These are phyloP conservation scores for Zanthoxylum bungeanum DNA, from an alignment of 345 rosid species.

Conservation along the genomic window DNA sequence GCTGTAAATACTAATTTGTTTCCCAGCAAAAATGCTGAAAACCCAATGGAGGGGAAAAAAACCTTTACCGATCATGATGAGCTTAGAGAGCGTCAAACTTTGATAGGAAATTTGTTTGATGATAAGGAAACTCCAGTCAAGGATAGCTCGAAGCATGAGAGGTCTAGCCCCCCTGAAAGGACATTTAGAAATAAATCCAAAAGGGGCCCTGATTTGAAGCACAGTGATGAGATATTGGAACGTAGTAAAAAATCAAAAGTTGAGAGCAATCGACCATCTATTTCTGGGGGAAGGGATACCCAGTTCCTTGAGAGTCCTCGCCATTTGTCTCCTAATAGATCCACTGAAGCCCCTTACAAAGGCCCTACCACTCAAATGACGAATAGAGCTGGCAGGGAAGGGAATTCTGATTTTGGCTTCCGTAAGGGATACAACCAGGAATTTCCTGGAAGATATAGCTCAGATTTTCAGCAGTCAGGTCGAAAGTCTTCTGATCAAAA, in stretches of 20 bases:
- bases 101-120: slow-evolving; percentile 82
- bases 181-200: slow-evolving; percentile 43
- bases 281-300: slow-evolving; percentile 39
- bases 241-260: slow-evolving; percentile 49
- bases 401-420: slow-evolving; percentile 29
- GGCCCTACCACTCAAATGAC: slow-evolving; percentile 34
- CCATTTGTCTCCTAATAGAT: slow-evolving; percentile 26
- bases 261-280: slow-evolving; percentile 44
- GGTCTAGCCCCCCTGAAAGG: slow-evolving; percentile 49
- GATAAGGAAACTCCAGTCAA: slow-evolving; percentile 45
- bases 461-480: slow-evolving; percentile 40
- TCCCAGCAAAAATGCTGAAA: slow-evolving; percentile 21
- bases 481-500: slow-evolving; percentile 40
- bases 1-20: slow-evolving; percentile 20
- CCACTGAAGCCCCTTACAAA: slow-evolving; percentile 32
- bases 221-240: slow-evolving; percentile 40
- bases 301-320: slow-evolving; percentile 35
- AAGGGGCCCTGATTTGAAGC: slow-evolving; percentile 43
- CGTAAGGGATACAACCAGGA: slow-evolving; percentile 40
- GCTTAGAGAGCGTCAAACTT: slow-evolving; percentile 48
- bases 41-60: slow-evolving; percentile 31
- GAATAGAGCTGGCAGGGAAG: slow-evolving; percentile 41
- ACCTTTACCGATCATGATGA: slow-evolving; percentile 37
- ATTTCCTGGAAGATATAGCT: slow-evolving; percentile 42
- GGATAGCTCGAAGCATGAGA: slow-evolving; percentile 46